Base-by-base conservation (phyloP, 73 alveolate species). In the Breviolum minutum region DNA sequence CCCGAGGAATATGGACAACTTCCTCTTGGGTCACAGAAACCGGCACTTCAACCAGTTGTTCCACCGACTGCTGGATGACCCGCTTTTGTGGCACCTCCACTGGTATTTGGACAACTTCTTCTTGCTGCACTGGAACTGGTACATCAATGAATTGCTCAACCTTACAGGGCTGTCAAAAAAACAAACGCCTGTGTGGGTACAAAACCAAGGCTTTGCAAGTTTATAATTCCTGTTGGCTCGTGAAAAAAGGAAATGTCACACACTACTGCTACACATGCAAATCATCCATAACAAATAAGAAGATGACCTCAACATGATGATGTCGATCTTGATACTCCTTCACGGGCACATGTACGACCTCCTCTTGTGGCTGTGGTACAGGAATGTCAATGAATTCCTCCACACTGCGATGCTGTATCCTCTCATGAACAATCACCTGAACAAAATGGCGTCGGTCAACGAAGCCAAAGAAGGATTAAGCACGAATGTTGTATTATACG, bases 341-440 rank as follows among this genome's bases (percentile, higher is more conserved):
- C 95, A 88, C 95, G 4, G 95, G 95, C 68, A 88, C 95, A 84
- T 88, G 95, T 24, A 88, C 95, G 85, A 88, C 69, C 71, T 88
- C 95, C 85, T 88, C 95, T 54, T 48, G 85, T 8, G 85, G 54
- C 81, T 30, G 54, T 48, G 95, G 95, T 84, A 88, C 95, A 17
- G 95, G 95, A 84, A 88, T 69, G 85, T 88, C 95, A 20, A 88
- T 71, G 61, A 13, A 88, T 9, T 70, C 68, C 85, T 88, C 95
- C 48, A 88, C 84, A n/a, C 71, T 64, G 60, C 95, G 95, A 26
- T 88, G 95, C 22, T 32, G 95, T 68, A 88, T 29, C 61, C 95
- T 32, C 95, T 88, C 95, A 40, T 88, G 85, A 29, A 40, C 54
- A 79, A 64, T 81, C 64, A 86, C 95, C 80, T 86, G 54, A 62